Evolutionary conservation across 768 basidiomycete species (phyloP), one percentile per base, ranked within the genome.

Genomic region (Paxillus ammoniavirescens): DNA sequence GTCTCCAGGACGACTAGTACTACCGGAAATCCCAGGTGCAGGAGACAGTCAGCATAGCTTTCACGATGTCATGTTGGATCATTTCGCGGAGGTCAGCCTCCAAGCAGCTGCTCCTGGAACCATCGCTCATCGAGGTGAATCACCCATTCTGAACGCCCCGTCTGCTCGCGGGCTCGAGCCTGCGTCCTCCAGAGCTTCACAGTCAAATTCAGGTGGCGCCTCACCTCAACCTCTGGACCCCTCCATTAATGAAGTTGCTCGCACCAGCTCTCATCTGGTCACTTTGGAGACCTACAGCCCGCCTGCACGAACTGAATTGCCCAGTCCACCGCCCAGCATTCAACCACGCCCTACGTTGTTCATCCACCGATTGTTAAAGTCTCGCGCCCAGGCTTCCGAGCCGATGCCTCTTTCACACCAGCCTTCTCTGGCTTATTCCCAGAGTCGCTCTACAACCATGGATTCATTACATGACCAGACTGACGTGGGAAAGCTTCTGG

Each of bases 351-450:
- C 43, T 13, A 40, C 28, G 0, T 28, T 59, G 23, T 68, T 67
- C 42, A 5, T 67, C 36, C 55, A 58, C 28, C 60, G 65, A 18
- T 52, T 53, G 33, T 56, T 67, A 26, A 56, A 61, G 18, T 60
- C 57, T 12, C 66, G 67, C 2, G 57, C 60, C 47, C 58, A 13
- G 3, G 62, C 53, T 4, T 62, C 62, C 8, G 56, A 58, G 13
- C 50, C 26, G 1, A n/a, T 37, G 8, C 13, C 53, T 10, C 49
- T 37, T 14, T 23, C 41, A 6, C 50, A 40, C 36, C 43, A 12
- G 10, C n/a, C 45, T 5, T 62, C 64, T 7, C 21, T 53, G 2
- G 50, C 26, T 14, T 41, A 43, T 14, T 28, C 36, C 33, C 18
- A 14, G 9, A 56, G 56, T 40, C 50, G 42, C 2, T 56, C 56